phyloP scores from a whole-genome alignment of 2,329 filamentous ascomycete genomes.

The Penicillium sp. region DNA sequence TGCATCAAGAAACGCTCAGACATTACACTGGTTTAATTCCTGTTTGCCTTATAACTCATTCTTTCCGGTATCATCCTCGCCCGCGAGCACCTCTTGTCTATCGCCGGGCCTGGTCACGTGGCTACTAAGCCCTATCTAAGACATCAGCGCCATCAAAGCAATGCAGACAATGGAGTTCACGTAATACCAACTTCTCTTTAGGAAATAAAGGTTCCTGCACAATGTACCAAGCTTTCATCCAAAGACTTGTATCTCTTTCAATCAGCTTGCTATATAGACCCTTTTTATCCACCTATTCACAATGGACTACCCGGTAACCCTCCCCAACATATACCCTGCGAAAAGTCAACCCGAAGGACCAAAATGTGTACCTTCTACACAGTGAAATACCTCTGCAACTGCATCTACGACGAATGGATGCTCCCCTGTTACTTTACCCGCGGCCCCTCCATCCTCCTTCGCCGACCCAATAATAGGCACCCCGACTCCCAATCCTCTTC shows the following conservation, averaged over 20 bases:
- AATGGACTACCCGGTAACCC: neutral
- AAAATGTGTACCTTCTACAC: conserved; percentile 8
- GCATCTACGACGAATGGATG: conserved; percentile 9
- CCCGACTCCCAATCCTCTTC: neutral
- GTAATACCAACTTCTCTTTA: neutral
- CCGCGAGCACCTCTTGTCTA: too few relatives aligned
- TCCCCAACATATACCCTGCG: neutral
- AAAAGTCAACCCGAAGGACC: neutral
- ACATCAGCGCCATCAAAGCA: neutral
- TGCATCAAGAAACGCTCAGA: too few relatives aligned
- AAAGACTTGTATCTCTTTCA: neutral
- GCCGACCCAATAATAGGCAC: neutral
- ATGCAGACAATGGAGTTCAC: neutral
- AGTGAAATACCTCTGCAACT: conserved; percentile 8
- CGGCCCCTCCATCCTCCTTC: neutral
- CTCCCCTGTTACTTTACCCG: neutral
- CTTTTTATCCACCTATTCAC: neutral
- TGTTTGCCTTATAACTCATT: too few relatives aligned
- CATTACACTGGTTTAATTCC: too few relatives aligned
- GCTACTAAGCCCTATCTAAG: neutral
- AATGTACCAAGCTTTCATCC: neutral
- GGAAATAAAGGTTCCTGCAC: neutral
- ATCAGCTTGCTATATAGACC: neutral
- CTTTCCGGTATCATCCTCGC: too few relatives aligned
- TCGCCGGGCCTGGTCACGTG: neutral